Evolutionary conservation across 208 protist species (phyloP).

Genomic region (Trypanosoma rangeli): DNA sequence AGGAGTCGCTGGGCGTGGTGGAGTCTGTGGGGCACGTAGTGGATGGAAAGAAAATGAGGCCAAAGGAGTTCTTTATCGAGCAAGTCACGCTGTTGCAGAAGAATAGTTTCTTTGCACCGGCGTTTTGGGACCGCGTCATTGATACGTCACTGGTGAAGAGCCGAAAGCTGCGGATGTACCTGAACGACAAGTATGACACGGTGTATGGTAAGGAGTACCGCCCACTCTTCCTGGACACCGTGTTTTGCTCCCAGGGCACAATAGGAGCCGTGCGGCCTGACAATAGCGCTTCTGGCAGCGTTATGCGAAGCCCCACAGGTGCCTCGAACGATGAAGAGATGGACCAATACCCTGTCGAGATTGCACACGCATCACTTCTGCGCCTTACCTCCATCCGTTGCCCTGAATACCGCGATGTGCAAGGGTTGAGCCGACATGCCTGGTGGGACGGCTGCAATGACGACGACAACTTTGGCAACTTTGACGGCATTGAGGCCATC

Average conservation of each 20-base stretch:
- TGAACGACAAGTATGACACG: conserved; percentile 73
- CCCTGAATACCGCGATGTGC: conserved; percentile 47
- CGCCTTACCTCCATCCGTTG: conserved; percentile 46
- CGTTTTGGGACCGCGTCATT: conserved; percentile 42
- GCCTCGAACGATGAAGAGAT: too few species aligned
- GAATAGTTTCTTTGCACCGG: conserved; percentile 13
- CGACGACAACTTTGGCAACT: conserved; percentile 10
- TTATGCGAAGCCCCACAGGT: too few species aligned
- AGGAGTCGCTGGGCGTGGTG: neutral
- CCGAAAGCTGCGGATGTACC: conserved; percentile 64
- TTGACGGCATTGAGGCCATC: neutral
- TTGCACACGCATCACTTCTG: conserved; percentile 43
- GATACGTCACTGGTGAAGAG: conserved; percentile 43
- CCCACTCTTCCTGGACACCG: conserved; percentile 43
- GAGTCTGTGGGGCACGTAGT: neutral
- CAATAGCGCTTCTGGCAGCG: too few species aligned
- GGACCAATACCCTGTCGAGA: conserved; percentile 30
- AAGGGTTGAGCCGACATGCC: conserved; percentile 30
- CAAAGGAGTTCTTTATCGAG: conserved; percentile 24
- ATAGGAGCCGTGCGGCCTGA: neutral
- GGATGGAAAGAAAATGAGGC: conserved; percentile 7
- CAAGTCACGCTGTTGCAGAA: conserved; percentile 7
- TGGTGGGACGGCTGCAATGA: conserved; percentile 31
- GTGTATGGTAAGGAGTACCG: conserved; percentile 47
- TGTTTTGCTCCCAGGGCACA: conserved; percentile 16